phyloP scores from a whole-genome alignment of 78 protist species.

The Guillardia theta region DNA sequence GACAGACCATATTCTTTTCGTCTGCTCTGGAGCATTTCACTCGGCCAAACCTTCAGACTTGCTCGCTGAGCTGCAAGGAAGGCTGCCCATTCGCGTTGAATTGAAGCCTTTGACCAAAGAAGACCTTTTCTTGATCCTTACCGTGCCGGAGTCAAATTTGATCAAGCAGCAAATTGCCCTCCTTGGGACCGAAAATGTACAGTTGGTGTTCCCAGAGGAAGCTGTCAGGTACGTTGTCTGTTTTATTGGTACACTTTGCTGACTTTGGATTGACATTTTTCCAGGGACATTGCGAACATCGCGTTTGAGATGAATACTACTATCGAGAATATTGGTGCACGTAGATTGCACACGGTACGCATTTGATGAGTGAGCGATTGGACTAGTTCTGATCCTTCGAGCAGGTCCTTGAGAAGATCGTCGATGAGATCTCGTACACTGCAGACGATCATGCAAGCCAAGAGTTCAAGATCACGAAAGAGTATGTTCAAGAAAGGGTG shows the following conservation, averaged over 20 bases:
- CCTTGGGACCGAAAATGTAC: constrained; percentile 57
- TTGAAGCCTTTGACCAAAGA: constrained; percentile 74
- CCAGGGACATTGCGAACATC: constrained; percentile 14
- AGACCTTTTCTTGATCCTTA: constrained; percentile 78
- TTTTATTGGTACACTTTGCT: not conserved
- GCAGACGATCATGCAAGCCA: constrained; percentile 61
- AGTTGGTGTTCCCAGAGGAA: constrained; percentile 71
- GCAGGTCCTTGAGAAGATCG: constrained; percentile 66
- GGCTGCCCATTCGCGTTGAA: constrained; percentile 89
- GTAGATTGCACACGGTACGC: constrained; percentile 76
- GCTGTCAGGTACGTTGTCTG: constrained; percentile 53
- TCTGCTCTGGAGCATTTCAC: constrained; percentile 89
- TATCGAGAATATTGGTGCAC: constrained; percentile 87
- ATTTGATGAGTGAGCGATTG: too few species aligned
- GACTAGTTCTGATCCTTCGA: too few species aligned
- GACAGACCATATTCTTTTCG: constrained; percentile 87
- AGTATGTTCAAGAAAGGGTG: constrained; percentile 33
- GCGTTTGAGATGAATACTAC: constrained; percentile 76
- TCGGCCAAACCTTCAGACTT: constrained; percentile 59
- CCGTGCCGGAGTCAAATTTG: constrained; percentile 84
- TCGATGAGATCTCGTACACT: constrained; percentile 74
- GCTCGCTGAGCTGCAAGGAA: constrained; percentile 79
- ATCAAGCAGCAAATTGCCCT: constrained; percentile 82
- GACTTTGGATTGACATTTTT: not conserved
- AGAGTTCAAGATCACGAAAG: not conserved